phyloP scores from a whole-genome alignment of 768 basidiomycete species.

The Auriscalpium microsporum region DNA sequence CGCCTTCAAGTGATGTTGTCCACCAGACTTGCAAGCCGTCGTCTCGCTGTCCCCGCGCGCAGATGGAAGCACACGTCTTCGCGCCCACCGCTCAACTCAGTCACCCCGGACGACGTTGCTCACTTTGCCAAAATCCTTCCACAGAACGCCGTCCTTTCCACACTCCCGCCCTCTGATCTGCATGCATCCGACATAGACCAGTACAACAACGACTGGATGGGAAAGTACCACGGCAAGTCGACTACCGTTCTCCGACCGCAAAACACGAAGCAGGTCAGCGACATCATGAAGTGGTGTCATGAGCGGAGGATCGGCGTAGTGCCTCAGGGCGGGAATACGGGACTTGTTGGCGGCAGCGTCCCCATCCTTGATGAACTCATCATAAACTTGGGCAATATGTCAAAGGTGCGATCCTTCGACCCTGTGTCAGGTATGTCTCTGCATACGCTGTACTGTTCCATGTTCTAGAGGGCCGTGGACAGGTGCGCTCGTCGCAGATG shows the following conservation, averaged over 20 bases:
- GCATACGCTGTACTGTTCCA: conserved; percentile 2
- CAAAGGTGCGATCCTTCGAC: conserved; percentile 74
- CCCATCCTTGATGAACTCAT: conserved; percentile 85
- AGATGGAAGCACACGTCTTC: conserved; percentile 18
- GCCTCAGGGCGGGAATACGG: conserved; percentile 98
- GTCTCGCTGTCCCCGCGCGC: neutral
- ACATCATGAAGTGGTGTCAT: conserved; percentile 83
- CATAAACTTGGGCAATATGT: conserved; percentile 77
- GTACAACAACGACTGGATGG: conserved; percentile 95
- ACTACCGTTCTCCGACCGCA: conserved; percentile 86
- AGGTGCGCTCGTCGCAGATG: conserved; percentile 90
- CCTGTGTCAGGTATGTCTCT: conserved; percentile 59
- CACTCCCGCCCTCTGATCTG: conserved; percentile 41
- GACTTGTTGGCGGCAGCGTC: conserved; percentile 91
- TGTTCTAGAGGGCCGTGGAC: neutral
- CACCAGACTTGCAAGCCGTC: conserved; percentile 1
- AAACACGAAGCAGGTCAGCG: conserved; percentile 78
- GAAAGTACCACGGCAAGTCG: conserved; percentile 81
- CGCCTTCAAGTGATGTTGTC: conserved; percentile 4
- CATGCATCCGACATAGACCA: conserved; percentile 58
- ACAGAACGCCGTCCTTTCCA: conserved; percentile 56
- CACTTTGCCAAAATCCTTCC: conserved; percentile 64
- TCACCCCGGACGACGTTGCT: conserved; percentile 50
- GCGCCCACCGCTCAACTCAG: conserved; percentile 24
- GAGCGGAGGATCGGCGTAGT: conserved; percentile 79